Percentiles rank a stretch among this genome's conserved stretches.
These are phyloP conservation scores for Colletotrichum sp. DNA, from an alignment of 2,329 filamentous ascomycete species.

Conservation along the genomic window DNA sequence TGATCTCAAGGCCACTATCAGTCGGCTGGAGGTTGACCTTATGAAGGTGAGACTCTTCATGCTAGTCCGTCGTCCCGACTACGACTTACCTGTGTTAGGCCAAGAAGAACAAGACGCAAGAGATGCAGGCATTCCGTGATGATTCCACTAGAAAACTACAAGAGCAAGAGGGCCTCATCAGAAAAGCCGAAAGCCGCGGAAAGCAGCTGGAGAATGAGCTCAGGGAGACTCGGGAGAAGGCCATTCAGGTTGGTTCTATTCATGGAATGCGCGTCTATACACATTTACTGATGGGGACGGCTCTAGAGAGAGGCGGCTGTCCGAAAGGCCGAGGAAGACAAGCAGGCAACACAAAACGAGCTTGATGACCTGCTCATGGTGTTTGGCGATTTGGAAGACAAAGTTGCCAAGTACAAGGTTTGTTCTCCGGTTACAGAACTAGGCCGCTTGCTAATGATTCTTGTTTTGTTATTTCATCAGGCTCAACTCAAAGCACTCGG, in stretches of 20 bases:
- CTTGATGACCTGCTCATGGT: constrained; percentile 83
- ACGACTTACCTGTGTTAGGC: constrained; percentile 44
- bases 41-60: constrained; percentile 53
- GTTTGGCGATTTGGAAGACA: constrained; percentile 81
- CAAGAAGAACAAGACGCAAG: constrained; percentile 64
- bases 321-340: constrained; percentile 64
- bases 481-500: constrained; percentile 69
- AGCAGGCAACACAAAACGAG: constrained; percentile 70
- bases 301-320: constrained; percentile 35
- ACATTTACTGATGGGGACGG: not conserved
- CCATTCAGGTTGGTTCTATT: constrained; percentile 4
- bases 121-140: constrained; percentile 60
- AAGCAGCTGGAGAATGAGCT: constrained; percentile 33
- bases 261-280: not conserved
- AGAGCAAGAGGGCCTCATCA: constrained; percentile 44
- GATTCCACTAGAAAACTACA: constrained; percentile 41
- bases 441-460: not conserved
- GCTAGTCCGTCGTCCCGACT: not conserved
- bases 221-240: constrained; percentile 30
- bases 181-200: constrained; percentile 37
- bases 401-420: constrained; percentile 77
- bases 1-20: constrained; percentile 66
- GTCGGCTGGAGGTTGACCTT: constrained; percentile 65
- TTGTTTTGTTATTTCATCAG: constrained; percentile 32
- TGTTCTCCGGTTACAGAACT: not conserved